Conservation (phyloP, 768 basidiomycete genomes). For the Lactarius vividus region DNA sequence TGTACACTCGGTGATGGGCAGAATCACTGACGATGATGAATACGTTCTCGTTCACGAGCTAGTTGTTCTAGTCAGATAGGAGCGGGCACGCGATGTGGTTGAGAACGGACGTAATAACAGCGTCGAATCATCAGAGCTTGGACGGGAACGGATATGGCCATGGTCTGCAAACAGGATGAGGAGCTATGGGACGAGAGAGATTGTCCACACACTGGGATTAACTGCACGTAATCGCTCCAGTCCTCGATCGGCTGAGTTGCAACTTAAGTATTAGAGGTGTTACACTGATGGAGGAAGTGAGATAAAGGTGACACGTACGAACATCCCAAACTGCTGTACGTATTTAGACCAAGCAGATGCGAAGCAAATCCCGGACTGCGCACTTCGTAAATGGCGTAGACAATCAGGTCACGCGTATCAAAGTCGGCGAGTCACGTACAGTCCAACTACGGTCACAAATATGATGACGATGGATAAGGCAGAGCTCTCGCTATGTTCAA, state of each 20-base stretch:
- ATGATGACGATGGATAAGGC: neutral
- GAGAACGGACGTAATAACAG: neutral
- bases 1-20: neutral
- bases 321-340: neutral
- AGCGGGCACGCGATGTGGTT: neutral
- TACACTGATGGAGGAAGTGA: neutral
- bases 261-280: neutral
- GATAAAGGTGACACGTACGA: neutral
- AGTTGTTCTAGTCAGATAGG: neutral
- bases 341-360: neutral
- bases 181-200: neutral
- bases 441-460: slow-evolving; percentile 10
- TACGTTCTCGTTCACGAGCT: neutral
- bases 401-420: neutral
- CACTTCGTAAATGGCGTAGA: neutral
- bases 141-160: neutral
- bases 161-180: neutral
- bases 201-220: neutral
- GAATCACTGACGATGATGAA: neutral
- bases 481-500: neutral
- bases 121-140: slow-evolving; percentile 4
- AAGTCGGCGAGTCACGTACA: neutral
- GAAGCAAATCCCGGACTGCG: neutral
- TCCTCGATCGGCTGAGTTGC: neutral
- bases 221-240: neutral